Evolutionary conservation across 306 rosid species (phyloP).

Genomic region (Trifolium repens): DNA sequence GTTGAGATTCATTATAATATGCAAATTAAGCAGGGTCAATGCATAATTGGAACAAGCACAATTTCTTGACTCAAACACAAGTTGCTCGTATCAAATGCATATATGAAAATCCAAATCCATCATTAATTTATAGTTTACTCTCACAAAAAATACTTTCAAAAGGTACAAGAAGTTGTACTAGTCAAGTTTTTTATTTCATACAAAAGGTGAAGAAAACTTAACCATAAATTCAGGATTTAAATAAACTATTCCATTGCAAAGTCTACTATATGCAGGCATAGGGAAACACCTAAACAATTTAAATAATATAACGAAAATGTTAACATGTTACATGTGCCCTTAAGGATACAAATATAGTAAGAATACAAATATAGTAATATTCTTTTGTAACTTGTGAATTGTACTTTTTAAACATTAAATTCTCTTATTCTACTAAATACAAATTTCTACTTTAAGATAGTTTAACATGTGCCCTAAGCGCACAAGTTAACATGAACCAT

Average conservation of each 20-base stretch:
- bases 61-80: constrained; percentile 21
- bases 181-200: background rate
- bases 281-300: background rate
- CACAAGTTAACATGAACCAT: too few species aligned
- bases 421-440: too few species aligned
- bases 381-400: too few species aligned
- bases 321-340: too few species aligned
- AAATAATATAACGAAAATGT: too few species aligned
- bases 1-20: background rate
- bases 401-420: too few species aligned
- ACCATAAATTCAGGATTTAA: constrained; percentile 37
- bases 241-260: background rate
- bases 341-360: too few species aligned
- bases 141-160: background rate
- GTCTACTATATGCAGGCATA: background rate
- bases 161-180: background rate
- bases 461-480: too few species aligned
- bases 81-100: background rate
- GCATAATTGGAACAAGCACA: background rate
- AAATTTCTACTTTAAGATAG: too few species aligned
- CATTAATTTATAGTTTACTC: too few species aligned
- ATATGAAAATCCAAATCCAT: too few species aligned
- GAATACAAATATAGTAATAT: too few species aligned
- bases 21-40: constrained; percentile 16
- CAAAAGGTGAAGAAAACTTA: constrained; percentile 23